Evolutionary conservation across 2,329 filamentous ascomycete genomes (phyloP), one percentile per base, ranked within the genome.

Genomic region (Aspergillus jensenii): DNA sequence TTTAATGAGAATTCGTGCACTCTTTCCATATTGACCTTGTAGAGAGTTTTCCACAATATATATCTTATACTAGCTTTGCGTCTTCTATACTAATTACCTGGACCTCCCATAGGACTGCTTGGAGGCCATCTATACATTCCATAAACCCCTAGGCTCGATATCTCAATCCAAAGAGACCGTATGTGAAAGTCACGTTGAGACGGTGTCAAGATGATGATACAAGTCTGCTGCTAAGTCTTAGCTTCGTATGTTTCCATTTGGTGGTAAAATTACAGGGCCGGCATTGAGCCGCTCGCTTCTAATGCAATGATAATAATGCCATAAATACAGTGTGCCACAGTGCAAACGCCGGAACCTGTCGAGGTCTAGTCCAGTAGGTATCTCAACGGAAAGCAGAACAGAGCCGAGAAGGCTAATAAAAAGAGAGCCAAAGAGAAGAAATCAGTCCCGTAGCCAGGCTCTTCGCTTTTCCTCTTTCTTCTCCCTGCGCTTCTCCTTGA

Each of bases 381-480:
- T 58, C 56, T 43, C 25, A 53, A 52, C 6, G 8, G 31, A 48
- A 33, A 50, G 41, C 15, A 45, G 19, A 50, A 41, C 15, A 43
- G 46, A 40, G 11, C 19, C 23, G 25, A 40, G 23, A 51, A 33
- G 41, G n/a, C 15, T 27, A 11, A 41, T 2, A 27, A 27, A 46
- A 15, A 37, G 33, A 25, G 5, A 27, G 23, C 11, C 12, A 27
- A n/a, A 46, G 40, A 41, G 21, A 50, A 49, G 51, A 59, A 37
- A 37, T 87, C 78, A 97, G 76, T 96, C 93, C 68, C 87, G 82
- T 68, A 98, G 76, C 91, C 95, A 99, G 9, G 92, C 93, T 63
- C 93, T 82, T 60, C 93, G 84, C 79, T 96, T 98, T 80, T 97
- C 92, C 73, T 97, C 92, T 77, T 98, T 98, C 78, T 87, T 91